phyloP scores from a whole-genome alignment of 208 protist genomes.

The Trichomonas tenax region DNA sequence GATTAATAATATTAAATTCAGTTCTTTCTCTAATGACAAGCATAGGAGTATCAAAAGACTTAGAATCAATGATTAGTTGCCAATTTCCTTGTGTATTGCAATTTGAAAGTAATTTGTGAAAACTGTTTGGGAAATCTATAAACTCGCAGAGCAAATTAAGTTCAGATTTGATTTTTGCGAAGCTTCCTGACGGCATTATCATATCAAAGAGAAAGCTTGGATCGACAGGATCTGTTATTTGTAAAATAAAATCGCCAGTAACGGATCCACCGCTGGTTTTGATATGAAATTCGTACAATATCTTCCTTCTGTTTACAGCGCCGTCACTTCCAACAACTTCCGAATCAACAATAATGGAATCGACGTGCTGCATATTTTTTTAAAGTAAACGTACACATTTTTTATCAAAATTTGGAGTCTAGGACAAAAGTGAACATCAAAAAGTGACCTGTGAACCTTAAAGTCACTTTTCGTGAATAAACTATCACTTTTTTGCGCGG shows the following conservation, averaged over 20 bases:
- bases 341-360: not conserved
- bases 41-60: not conserved
- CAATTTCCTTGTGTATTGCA: not conserved
- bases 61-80: not conserved
- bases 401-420: too few relatives aligned
- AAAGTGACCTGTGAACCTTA: too few relatives aligned
- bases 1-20: not conserved
- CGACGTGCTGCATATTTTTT: too few relatives aligned
- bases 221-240: not conserved
- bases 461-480: too few relatives aligned
- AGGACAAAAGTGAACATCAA: too few relatives aligned
- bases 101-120: not conserved
- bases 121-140: not conserved
- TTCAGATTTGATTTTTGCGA: not conserved
- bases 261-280: not conserved
- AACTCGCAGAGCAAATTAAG: not conserved
- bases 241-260: not conserved
- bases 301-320: not conserved
- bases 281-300: not conserved
- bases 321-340: not conserved
- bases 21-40: not conserved
- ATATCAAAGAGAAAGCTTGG: not conserved
- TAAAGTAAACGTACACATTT: too few relatives aligned
- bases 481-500: too few relatives aligned
- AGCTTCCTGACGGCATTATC: not conserved